phyloP scores from a whole-genome alignment of 805 yeast genomes.

The Nakazawaea pomicola region DNA sequence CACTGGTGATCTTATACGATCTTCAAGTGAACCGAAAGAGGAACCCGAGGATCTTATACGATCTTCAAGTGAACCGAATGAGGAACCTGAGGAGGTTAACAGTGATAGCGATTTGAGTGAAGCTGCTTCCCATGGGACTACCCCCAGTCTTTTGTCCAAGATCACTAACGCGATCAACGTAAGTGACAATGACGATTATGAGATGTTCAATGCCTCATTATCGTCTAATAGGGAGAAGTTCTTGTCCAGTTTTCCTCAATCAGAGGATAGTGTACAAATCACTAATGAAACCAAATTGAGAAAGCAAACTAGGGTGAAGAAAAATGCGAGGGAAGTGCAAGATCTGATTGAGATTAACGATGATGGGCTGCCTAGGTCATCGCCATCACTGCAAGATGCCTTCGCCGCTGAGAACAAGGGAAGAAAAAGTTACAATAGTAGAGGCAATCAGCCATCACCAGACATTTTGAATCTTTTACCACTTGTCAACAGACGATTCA shows the following conservation, averaged over 20 bases:
- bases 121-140: not conserved
- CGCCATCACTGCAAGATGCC: not conserved
- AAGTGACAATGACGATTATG: conserved; percentile 1
- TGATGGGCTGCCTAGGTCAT: not conserved
- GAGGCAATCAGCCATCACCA: too few relatives aligned
- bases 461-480: not conserved
- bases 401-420: too few relatives aligned
- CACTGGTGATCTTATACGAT: too few relatives aligned
- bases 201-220: not conserved
- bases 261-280: not conserved
- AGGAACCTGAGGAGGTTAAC: too few relatives aligned
- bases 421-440: too few relatives aligned
- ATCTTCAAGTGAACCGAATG: too few relatives aligned
- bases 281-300: not conserved
- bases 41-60: too few relatives aligned
- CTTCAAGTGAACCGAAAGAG: too few relatives aligned
- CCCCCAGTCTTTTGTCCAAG: not conserved
- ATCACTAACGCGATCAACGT: not conserved
- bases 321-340: not conserved
- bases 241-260: conserved; percentile 2
- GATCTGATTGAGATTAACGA: not conserved
- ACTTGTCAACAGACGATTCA: not conserved
- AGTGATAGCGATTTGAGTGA: conserved; percentile 1
- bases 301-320: not conserved
- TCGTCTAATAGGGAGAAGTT: not conserved